Evolutionary conservation across 2,329 filamentous ascomycete genomes (phyloP).

Genomic region (Akanthomyces dipterigenus): DNA sequence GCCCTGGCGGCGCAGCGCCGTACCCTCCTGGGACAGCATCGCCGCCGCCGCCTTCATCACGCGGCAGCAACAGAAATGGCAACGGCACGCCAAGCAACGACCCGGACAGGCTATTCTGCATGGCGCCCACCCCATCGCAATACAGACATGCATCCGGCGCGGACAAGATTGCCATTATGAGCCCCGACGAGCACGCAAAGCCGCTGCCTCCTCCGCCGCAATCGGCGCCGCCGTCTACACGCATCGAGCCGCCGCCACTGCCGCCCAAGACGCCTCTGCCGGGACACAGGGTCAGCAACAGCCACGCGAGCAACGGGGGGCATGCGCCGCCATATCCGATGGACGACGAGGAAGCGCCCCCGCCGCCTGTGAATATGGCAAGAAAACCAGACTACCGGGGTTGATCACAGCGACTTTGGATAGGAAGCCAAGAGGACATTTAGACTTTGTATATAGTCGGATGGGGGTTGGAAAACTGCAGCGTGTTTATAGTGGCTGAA

Average conservation of each 20-base stretch:
- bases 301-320: conserved; percentile 17
- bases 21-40: conserved; percentile 22
- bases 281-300: conserved; percentile 31
- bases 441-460: background rate
- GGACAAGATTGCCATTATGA: conserved; percentile 60
- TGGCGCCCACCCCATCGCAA: conserved; percentile 52
- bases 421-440: background rate
- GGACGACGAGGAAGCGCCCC: conserved; percentile 59
- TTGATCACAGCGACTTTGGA: conserved; percentile 20
- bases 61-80: conserved; percentile 24
- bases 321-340: conserved; percentile 67
- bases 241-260: conserved; percentile 60
- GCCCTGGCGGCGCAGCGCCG: conserved; percentile 25
- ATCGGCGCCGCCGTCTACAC: conserved; percentile 21
- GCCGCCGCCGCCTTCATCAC: conserved; percentile 11
- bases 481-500: background rate
- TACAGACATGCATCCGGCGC: conserved; percentile 51
- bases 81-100: conserved; percentile 35
- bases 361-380: conserved; percentile 77
- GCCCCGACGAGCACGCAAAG: conserved; percentile 50
- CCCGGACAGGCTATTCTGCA: conserved; percentile 47
- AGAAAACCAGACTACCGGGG: conserved; percentile 71
- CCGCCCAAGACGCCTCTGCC: conserved; percentile 72
- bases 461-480: background rate
- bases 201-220: conserved; percentile 28